Base-by-base conservation (phyloP, 176 grass and related monocot genomes). In the Zoysia pacifica region DNA sequence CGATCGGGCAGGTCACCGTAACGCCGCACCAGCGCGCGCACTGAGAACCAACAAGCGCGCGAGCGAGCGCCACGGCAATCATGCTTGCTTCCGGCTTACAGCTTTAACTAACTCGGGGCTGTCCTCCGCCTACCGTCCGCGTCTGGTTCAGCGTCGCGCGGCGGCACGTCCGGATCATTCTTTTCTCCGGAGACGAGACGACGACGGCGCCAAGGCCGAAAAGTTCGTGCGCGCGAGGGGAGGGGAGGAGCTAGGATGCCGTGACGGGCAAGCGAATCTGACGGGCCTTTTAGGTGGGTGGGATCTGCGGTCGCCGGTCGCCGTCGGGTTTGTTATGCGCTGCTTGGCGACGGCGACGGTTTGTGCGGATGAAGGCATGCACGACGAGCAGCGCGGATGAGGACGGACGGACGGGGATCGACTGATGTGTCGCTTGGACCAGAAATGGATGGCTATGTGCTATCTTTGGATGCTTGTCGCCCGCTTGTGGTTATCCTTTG, bases 341-440 rank as follows among this genome's bases (percentile, higher is more conserved):
- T 85, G 78, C 67, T 15, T 45, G 87, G 78, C 62, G 44, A 78
- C 54, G 72, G 5, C 72, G 46, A 59, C 75, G 79, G 87, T 16
- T 59, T 83, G 87, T 89, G 79, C 73, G 79, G 67, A 78, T 67
- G 60, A 89, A 89, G 87, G 83, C 83, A 89, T 89, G 81, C 87
- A 89, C 65, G 52, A 69, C 28, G 28, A 28, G 28, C 28, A 28
- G 28, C 28, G 69, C 44, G 2, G 58, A n/a, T 0, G 28, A 7
- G 42, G 67, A 47, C 15, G 40, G 13, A 48, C n/a, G 43, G 11
- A 5, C 18, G 52, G 28, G 4, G 42, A 3, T 35, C 13, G 13
- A 11, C 56, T 81, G 87, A 89, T 86, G 83, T 62, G 83, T 67
- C 73, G 28, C 78, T 52, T 72, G 52, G 78, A 89, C 87, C 83